A percentile compares a stretch with the other conserved stretches of the same genome.
These are phyloP conservation scores for Solanum pinnatisectum DNA, from an alignment of 257 asterid species.

Conservation along the genomic window DNA sequence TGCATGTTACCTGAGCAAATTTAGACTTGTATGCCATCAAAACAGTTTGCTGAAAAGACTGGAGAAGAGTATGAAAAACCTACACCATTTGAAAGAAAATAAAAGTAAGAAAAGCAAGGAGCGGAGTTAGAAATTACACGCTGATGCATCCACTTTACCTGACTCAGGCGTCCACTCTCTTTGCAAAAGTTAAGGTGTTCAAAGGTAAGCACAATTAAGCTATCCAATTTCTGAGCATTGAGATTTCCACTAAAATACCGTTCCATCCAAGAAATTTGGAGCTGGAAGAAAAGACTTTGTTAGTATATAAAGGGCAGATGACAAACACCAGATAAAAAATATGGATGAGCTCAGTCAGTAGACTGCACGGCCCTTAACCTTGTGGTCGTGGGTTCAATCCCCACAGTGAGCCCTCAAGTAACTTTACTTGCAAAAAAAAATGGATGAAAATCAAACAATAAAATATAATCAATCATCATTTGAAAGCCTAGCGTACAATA, in stretches of 20 bases:
- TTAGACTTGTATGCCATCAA: conserved; percentile 80
- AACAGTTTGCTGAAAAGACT: conserved; percentile 72
- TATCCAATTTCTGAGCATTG: conserved; percentile 64
- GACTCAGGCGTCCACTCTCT: conserved; percentile 50
- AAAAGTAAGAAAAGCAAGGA: neutral
- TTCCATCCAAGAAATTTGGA: conserved; percentile 22
- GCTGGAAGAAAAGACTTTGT: conserved; percentile 33
- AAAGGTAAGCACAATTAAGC: conserved; percentile 69
- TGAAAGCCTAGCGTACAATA: neutral
- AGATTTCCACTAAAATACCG: conserved; percentile 42
- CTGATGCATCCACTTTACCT: conserved; percentile 25
- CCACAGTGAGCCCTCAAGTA: neutral
- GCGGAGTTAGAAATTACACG: conserved; percentile 1
- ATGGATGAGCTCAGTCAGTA: neutral
- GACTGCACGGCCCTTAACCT: neutral
- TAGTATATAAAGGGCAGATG: neutral
- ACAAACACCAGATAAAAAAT: neutral
- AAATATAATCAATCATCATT: neutral
- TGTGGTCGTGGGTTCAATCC: neutral
- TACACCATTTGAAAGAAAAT: conserved; percentile 11
- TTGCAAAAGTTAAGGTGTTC: conserved; percentile 57
- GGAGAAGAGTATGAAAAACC: conserved; percentile 82
- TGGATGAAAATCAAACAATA: neutral
- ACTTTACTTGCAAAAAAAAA: neutral
- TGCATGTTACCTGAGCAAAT: conserved; percentile 72